Percentiles rank a stretch among this genome's conserved stretches.
Conservation (phyloP, 2,329 filamentous ascomycete genomes). For the Trichoderma koningiopsis region DNA sequence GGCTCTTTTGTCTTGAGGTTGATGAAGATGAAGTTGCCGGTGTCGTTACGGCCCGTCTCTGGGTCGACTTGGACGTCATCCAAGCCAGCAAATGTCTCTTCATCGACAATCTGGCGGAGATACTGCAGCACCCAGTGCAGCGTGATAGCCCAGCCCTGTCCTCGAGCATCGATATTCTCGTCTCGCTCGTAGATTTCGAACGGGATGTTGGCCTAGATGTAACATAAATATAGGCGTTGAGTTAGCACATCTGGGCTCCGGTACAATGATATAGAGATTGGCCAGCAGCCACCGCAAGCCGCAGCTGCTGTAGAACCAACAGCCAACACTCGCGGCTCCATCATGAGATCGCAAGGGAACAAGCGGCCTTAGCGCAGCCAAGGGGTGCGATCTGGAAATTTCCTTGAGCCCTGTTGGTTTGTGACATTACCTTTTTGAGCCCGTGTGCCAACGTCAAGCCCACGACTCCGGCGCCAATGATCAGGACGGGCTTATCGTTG, state of each 20-base stretch:
- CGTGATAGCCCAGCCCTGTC: slow-evolving; percentile 61
- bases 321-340: not conserved
- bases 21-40: slow-evolving; percentile 45
- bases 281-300: not conserved
- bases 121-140: slow-evolving; percentile 57
- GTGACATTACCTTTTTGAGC: slow-evolving; percentile 37
- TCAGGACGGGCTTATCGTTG: slow-evolving; percentile 37
- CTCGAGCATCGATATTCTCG: slow-evolving; percentile 35
- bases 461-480: slow-evolving; percentile 43
- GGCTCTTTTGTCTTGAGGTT: slow-evolving; percentile 43
- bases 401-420: not conserved
- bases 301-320: not conserved
- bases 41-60: slow-evolving; percentile 44
- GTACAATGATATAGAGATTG: not conserved
- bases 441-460: slow-evolving; percentile 43
- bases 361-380: not conserved
- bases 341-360: not conserved
- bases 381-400: not conserved
- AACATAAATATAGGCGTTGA: not conserved
- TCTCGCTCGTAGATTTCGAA: slow-evolving; percentile 40
- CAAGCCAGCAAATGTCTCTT: slow-evolving; percentile 30
- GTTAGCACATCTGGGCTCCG: not conserved
- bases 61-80: slow-evolving; percentile 37
- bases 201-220: slow-evolving; percentile 34
- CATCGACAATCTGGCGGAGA: slow-evolving; percentile 33